These are phyloP conservation scores for Peterozyma xylosa DNA, from an alignment of 805 yeast species.

Conservation along the genomic window DNA sequence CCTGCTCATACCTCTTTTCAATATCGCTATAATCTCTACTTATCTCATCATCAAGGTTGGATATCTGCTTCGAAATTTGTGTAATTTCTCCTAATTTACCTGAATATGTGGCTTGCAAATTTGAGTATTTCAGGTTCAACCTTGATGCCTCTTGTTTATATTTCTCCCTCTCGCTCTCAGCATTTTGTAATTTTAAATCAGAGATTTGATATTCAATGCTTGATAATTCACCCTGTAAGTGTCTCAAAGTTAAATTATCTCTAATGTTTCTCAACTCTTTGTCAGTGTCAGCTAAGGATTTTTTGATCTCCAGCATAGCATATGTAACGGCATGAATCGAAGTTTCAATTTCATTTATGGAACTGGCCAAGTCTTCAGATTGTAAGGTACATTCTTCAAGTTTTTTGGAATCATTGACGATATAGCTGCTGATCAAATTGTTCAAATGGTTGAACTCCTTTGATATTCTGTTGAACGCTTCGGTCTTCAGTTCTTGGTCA, in stretches of 20 bases:
- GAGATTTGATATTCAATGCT: slow-evolving; percentile 30
- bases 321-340: slow-evolving; percentile 15
- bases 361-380: slow-evolving; percentile 9
- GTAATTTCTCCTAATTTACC: slow-evolving; percentile 79
- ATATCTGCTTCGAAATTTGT: slow-evolving; percentile 71
- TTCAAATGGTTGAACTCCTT: background rate
- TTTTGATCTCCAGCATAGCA: slow-evolving; percentile 22
- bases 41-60: slow-evolving; percentile 48
- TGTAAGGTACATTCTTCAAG: slow-evolving; percentile 11
- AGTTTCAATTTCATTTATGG: slow-evolving; percentile 20
- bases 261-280: slow-evolving; percentile 55
- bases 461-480: background rate
- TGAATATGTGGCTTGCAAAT: slow-evolving; percentile 56
- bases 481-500: background rate
- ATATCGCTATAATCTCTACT: slow-evolving; percentile 65
- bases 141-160: slow-evolving; percentile 51
- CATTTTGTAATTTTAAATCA: slow-evolving; percentile 43
- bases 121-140: slow-evolving; percentile 44
- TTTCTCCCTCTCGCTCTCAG: slow-evolving; percentile 51
- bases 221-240: slow-evolving; percentile 29
- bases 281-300: slow-evolving; percentile 45
- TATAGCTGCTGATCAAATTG: slow-evolving; percentile 12
- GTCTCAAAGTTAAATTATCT: slow-evolving; percentile 55
- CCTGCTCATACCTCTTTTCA: slow-evolving; percentile 53
- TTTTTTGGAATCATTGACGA: slow-evolving; percentile 10